Conservation (phyloP, 163 green algal species). For the Coccomyxa subellipsoidea region DNA sequence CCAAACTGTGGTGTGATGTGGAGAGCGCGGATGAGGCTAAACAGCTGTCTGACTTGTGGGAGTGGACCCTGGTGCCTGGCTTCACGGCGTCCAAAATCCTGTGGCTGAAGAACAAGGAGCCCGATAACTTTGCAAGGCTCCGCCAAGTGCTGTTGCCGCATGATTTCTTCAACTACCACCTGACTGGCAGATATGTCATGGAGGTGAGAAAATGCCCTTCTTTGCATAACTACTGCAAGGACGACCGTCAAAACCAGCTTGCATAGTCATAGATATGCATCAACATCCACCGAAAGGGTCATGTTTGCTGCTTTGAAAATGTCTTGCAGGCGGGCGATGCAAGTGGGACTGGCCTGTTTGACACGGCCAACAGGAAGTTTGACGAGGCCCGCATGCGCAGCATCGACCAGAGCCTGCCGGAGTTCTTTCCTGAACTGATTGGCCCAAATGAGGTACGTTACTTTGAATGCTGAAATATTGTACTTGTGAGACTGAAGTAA, state of each 20-base stretch:
- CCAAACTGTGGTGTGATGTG: conserved; percentile 90
- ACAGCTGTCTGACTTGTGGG: conserved; percentile 61
- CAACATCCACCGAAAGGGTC: too few relatives aligned
- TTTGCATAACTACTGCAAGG: too few relatives aligned
- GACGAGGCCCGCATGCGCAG: conserved; percentile 35
- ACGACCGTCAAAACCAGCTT: not conserved
- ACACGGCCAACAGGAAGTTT: conserved; percentile 48
- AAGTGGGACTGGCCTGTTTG: conserved; percentile 77
- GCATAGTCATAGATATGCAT: too few relatives aligned
- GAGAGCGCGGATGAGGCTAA: conserved; percentile 68
- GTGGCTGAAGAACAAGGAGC: conserved; percentile 83
- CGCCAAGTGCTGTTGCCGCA: conserved; percentile 64
- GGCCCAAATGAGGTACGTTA: conserved; percentile 52
- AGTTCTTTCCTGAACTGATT: conserved; percentile 58
- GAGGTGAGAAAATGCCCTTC: conserved; percentile 62
- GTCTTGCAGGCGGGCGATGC: conserved; percentile 62
- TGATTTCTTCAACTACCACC: conserved; percentile 85
- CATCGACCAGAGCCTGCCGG: conserved; percentile 49
- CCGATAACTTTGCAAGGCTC: conserved; percentile 56
- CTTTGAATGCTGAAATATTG: too few relatives aligned
- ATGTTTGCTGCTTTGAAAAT: not conserved
- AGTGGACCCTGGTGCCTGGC: conserved; percentile 61
- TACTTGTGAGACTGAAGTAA: too few relatives aligned
- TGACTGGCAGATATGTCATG: conserved; percentile 61
- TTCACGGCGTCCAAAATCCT: conserved; percentile 88